phyloP scores from a whole-genome alignment of 768 basidiomycete species.

The Mycena rebaudengoi region DNA sequence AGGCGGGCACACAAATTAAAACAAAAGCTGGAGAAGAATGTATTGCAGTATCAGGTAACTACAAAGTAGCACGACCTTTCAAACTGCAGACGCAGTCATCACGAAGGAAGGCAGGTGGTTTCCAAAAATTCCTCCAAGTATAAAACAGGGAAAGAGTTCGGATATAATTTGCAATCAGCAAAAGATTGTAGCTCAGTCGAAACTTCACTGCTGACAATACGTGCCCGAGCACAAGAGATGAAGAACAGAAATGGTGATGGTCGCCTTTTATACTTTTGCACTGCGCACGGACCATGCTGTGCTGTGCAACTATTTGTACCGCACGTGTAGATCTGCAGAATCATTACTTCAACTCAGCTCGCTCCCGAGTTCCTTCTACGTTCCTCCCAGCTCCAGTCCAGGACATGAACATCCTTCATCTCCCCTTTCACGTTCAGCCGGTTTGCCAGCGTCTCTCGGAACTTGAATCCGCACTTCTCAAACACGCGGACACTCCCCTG shows the following conservation, averaged over 20 bases:
- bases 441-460: conserved; percentile 48
- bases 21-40: too few relatives aligned
- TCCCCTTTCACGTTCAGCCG: conserved; percentile 45
- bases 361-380: too few relatives aligned
- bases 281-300: conserved; percentile 12
- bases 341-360: too few relatives aligned
- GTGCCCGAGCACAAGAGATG: conserved; percentile 95
- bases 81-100: conserved; percentile 26
- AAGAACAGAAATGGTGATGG: conserved; percentile 30
- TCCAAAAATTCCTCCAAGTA: conserved; percentile 94
- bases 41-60: too few relatives aligned
- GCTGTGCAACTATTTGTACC: not conserved
- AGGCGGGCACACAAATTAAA: too few relatives aligned
- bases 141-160: conserved; percentile 93
- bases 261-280: conserved; percentile 14
- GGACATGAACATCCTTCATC: conserved; percentile 33
- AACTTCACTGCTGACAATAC: conserved; percentile 96
- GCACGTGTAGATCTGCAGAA: not conserved
- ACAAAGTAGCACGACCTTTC: too few relatives aligned
- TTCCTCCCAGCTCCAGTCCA: conserved; percentile 14
- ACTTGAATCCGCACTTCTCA: conserved; percentile 68
- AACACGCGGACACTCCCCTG: conserved; percentile 70
- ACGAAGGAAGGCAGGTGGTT: conserved; percentile 47
- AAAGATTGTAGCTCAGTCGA: conserved; percentile 94
- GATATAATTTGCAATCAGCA: conserved; percentile 99